These are phyloP conservation scores for Mortierella polycephala DNA, from an alignment of 371 early-diverging fungal genomes.

Conservation along the genomic window DNA sequence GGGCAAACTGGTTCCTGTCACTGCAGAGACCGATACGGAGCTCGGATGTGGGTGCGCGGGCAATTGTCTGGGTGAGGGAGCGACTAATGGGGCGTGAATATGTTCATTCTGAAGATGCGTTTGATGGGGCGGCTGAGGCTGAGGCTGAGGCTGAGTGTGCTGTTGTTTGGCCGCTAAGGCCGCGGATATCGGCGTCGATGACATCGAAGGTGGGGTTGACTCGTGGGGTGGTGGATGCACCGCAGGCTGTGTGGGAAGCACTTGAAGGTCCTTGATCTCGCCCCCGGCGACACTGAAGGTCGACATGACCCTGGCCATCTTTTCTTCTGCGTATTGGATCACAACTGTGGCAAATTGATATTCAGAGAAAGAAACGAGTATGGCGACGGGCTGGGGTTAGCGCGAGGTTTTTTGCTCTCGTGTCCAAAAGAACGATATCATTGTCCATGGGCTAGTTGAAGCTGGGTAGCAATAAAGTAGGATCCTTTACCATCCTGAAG, in stretches of 20 bases:
- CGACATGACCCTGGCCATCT: slow-evolving; percentile 24
- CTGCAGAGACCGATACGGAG: neutral
- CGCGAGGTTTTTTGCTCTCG: too few relatives aligned
- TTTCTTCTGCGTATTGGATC: slow-evolving; percentile 34
- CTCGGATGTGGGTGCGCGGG: slow-evolving; percentile 37
- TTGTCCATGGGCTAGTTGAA: neutral
- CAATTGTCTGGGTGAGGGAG: slow-evolving; percentile 33
- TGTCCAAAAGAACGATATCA: neutral
- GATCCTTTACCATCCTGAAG: slow-evolving; percentile 61
- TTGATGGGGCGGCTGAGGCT: slow-evolving; percentile 1
- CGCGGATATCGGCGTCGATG: slow-evolving; percentile 26
- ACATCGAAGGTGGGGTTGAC: slow-evolving; percentile 7
- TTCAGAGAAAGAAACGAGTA: neutral
- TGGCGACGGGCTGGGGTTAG: too few relatives aligned
- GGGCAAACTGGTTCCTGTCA: neutral
- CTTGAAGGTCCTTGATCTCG: slow-evolving; percentile 63
- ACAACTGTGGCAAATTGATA: slow-evolving; percentile 19
- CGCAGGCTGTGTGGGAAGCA: slow-evolving; percentile 50
- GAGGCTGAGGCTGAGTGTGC: slow-evolving; percentile 1
- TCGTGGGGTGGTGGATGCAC: slow-evolving; percentile 19
- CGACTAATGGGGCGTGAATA: slow-evolving; percentile 18
- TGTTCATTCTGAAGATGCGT: slow-evolving; percentile 20
- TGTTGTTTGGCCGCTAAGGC: slow-evolving; percentile 6
- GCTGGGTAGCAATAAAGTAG: neutral
- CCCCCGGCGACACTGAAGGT: slow-evolving; percentile 46